phyloP scores from a whole-genome alignment of 352 stramenopile species.

The Pythium insidiosum region DNA sequence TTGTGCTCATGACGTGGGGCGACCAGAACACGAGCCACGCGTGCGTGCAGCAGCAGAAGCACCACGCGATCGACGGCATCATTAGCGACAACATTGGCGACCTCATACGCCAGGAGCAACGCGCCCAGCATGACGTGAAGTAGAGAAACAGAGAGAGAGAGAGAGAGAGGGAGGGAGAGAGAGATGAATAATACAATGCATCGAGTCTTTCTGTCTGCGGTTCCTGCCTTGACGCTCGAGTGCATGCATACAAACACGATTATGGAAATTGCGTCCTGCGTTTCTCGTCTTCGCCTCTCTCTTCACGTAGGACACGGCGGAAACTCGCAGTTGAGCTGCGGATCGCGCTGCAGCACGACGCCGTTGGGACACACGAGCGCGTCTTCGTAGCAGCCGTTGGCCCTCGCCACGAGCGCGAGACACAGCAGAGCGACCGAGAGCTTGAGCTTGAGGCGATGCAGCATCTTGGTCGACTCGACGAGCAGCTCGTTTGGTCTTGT shows the following conservation, averaged over 20 bases:
- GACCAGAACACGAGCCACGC: conserved; percentile 75
- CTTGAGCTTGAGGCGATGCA: too few relatives aligned
- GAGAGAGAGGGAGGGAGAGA: too few relatives aligned
- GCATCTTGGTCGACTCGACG: too few relatives aligned
- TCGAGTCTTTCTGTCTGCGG: too few relatives aligned
- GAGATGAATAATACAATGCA: too few relatives aligned
- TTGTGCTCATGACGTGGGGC: conserved; percentile 62
- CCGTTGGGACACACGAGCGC: conserved; percentile 16
- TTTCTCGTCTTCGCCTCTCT: not conserved
- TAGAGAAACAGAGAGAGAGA: not conserved
- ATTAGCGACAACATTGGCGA: conserved; percentile 83
- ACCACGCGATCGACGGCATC: conserved; percentile 54
- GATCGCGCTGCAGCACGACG: conserved; percentile 16
- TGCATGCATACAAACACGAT: not conserved
- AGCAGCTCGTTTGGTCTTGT: too few relatives aligned
- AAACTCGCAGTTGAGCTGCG: conserved; percentile 24
- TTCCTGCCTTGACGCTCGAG: not conserved
- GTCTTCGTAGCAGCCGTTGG: conserved; percentile 25
- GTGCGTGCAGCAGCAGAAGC: conserved; percentile 64
- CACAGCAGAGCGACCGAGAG: not conserved
- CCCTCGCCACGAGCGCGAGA: not conserved
- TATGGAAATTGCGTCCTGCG: not conserved
- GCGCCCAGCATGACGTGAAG: not conserved
- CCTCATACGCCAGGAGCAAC: conserved; percentile 22
- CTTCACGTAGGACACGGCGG: conserved; percentile 5